Evolutionary conservation across 2,329 filamentous ascomycete genomes (phyloP).

Genomic region (Arthrobotrys musiformis): DNA sequence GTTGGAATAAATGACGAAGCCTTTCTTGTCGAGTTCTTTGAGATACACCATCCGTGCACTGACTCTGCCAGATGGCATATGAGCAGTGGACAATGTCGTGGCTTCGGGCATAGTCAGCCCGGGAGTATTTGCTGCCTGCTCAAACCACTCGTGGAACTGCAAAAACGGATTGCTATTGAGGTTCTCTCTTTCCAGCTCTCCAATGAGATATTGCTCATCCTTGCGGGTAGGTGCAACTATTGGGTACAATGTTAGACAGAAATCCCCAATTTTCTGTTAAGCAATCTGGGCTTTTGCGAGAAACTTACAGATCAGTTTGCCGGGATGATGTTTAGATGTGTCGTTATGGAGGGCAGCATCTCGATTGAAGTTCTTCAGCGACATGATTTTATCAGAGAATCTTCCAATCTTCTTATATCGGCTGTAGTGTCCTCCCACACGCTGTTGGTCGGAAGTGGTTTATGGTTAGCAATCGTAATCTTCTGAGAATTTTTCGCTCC

Average conservation of each 20-base stretch:
- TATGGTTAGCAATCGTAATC: constrained; percentile 32
- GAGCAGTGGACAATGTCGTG: constrained; percentile 84
- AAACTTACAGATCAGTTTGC: constrained; percentile 62
- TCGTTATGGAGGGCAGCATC: constrained; percentile 42
- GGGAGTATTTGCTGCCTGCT: constrained; percentile 71
- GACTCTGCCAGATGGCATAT: constrained; percentile 83
- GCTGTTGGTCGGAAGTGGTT: not conserved
- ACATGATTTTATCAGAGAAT: constrained; percentile 50
- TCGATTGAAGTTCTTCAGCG: constrained; percentile 46
- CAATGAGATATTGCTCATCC: constrained; percentile 80
- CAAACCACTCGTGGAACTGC: constrained; percentile 94
- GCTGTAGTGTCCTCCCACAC: constrained; percentile 52
- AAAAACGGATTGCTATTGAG: constrained; percentile 75
- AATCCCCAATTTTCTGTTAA: not conserved
- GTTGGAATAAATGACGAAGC: constrained; percentile 95
- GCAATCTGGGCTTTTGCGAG: not conserved
- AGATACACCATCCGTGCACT: constrained; percentile 89
- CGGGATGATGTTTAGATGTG: constrained; percentile 35
- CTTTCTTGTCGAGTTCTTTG: constrained; percentile 85
- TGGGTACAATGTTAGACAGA: constrained; percentile 29
- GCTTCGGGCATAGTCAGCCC: constrained; percentile 82
- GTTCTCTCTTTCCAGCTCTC: constrained; percentile 71
- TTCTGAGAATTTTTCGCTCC: not conserved
- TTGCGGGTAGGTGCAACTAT: constrained; percentile 68
- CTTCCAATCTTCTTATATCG: constrained; percentile 47